Evolutionary conservation across 352 stramenopile species (phyloP), one percentile per base, ranked within the genome.

Genomic region (Globisporangium nodosum): DNA sequence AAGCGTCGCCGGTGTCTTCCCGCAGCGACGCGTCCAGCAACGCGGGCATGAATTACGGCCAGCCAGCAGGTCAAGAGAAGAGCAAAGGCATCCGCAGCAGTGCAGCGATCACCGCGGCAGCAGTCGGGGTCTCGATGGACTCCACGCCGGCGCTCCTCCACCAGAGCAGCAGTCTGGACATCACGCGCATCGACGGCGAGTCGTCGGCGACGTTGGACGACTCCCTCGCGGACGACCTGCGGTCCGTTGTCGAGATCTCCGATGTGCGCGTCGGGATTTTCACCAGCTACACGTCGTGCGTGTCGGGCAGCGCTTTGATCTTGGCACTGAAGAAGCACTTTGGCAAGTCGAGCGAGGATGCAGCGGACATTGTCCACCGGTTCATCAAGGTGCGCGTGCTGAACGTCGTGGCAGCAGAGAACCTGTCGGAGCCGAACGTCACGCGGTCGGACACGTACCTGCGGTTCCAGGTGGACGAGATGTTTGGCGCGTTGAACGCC

Each of bases 381-480:
- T 71, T 76, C 50, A 37, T 88, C 16, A 71, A 77, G 53, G 64
- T 61, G 1, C 66, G 71, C 39, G 67, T 84, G 15, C 54, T 92
- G 7, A 78, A 80, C 43, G 51, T 90, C 16, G 70, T 88, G 4
- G 78, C 75, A 46, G 75, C 83, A 5, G 83, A 88, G 43, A 69
- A 75, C 49, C 65, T 61, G 46, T 65, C 52, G 13, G 57, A 76
- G 33, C 80, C 80, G 9, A 76, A 89, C 55, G 54, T 89, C 27
- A 45, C 60, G 3, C 62, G 76, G 31, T 64, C 63, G 2, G 69
- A 77, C 58, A 90, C 84, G 20, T 90, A 85, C 52, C 56, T 92
- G 47, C 82, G 85, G 9, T 94, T 94, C 54, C 85, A 92, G 77
- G 79, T 94, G 24, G 85, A 94, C 47, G 79, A 92, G 51, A 58